These are phyloP conservation scores for Mycena rosella DNA, from an alignment of 768 basidiomycete genomes.

Conservation along the genomic window DNA sequence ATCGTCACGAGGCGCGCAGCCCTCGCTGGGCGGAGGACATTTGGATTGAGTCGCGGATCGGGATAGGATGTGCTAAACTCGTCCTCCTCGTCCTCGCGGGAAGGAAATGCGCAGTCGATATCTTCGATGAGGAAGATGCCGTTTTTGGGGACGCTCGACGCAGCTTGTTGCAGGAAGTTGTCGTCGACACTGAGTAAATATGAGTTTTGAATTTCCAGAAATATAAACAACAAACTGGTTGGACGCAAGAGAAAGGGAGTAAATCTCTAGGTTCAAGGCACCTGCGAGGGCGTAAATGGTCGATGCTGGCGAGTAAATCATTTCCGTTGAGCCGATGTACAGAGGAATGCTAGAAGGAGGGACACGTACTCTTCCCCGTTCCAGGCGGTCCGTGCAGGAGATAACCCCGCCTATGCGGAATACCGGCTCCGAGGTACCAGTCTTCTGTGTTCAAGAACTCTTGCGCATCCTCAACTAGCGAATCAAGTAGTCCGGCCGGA, in stretches of 20 bases:
- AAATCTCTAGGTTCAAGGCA: conserved; percentile 89
- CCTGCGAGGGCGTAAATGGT: conserved; percentile 69
- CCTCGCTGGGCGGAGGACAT: too few relatives aligned
- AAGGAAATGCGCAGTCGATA: conserved; percentile 55
- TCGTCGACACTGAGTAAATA: conserved; percentile 49
- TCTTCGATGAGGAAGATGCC: conserved; percentile 53
- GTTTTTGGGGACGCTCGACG: conserved; percentile 43
- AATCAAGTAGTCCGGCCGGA: conserved; percentile 58
- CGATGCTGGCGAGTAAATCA: conserved; percentile 60
- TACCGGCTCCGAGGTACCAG: conserved; percentile 71
- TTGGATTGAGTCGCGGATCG: too few relatives aligned
- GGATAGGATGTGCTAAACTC: too few relatives aligned
- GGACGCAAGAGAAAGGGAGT: conserved; percentile 66
- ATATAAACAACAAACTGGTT: background rate
- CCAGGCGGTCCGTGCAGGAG: conserved; percentile 72
- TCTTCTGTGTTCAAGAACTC: conserved; percentile 66
- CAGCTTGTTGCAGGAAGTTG: conserved; percentile 42
- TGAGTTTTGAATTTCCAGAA: too few relatives aligned
- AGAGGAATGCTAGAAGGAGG: background rate
- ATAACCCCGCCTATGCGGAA: conserved; percentile 70
- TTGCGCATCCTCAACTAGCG: conserved; percentile 61
- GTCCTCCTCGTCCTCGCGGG: conserved; percentile 56
- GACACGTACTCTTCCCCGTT: conserved; percentile 66
- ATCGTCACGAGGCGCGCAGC: background rate
- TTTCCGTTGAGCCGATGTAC: too few relatives aligned